Conservation (phyloP, 2,329 filamentous ascomycete genomes). For the Cladophialophora bantiana region DNA sequence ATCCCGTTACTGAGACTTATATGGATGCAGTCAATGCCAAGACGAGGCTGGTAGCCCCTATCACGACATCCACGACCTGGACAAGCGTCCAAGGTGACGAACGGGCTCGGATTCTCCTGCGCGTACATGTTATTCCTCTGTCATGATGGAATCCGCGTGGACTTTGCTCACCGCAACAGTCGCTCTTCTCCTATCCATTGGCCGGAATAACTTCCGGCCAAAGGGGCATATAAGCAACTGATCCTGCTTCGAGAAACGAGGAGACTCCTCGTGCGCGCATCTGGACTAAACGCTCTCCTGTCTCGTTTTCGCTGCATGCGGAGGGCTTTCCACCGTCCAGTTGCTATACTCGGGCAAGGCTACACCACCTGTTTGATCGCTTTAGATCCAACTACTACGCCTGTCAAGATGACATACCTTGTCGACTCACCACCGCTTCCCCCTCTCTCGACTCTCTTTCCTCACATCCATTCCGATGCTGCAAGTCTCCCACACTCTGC, state of each 20-base stretch:
- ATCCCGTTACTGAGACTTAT: not conserved
- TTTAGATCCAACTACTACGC: not conserved
- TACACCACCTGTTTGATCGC: too few relatives aligned
- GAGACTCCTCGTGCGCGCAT: not conserved
- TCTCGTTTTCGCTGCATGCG: not conserved
- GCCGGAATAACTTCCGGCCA: conserved; percentile 41
- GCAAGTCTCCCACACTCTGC: conserved; percentile 49
- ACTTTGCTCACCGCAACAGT: conserved; percentile 4
- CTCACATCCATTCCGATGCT: conserved; percentile 54
- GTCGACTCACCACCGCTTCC: conserved; percentile 41
- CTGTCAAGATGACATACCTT: conserved; percentile 30
- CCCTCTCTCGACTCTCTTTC: conserved; percentile 51
- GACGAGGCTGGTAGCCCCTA: conserved; percentile 27
- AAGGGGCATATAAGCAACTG: conserved; percentile 34
- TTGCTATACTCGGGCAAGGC: not conserved
- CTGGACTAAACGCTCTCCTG: not conserved
- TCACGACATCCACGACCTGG: not conserved
- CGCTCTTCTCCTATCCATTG: conserved; percentile 41
- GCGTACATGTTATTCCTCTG: not conserved
- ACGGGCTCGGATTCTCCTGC: conserved; percentile 2
- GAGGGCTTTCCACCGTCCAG: not conserved
- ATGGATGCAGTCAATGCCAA: conserved; percentile 22
- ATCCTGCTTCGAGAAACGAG: not conserved
- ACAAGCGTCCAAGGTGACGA: not conserved
- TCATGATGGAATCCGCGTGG: not conserved